Evolutionary conservation across 106 monocot genomes (phyloP).

Genomic region (Apostasia ramifera): DNA sequence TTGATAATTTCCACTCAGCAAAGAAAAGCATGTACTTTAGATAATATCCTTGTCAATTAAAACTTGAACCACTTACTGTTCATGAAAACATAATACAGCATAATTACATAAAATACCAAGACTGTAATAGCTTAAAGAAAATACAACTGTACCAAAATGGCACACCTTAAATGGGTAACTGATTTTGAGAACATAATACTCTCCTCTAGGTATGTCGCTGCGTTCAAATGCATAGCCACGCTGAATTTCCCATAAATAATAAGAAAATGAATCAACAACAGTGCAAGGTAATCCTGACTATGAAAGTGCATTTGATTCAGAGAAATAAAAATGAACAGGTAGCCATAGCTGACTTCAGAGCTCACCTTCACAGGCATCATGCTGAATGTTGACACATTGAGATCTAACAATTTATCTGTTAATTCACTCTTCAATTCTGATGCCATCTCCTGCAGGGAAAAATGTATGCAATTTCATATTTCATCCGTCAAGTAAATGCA

Average conservation of each 20-base stretch:
- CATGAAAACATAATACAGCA: too few species aligned
- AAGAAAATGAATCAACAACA: background rate
- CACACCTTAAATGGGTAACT: constrained; percentile 90
- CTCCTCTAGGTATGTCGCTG: constrained; percentile 63
- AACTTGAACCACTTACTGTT: too few species aligned
- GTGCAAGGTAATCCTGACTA: background rate
- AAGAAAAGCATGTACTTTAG: too few species aligned
- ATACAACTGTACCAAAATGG: background rate
- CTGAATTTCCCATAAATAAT: constrained; percentile 26
- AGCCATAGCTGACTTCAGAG: background rate
- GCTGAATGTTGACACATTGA: constrained; percentile 73
- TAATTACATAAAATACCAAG: too few species aligned
- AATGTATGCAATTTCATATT: background rate
- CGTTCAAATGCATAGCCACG: constrained; percentile 88
- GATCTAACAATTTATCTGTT: constrained; percentile 48
- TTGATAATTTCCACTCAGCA: background rate
- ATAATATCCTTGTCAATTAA: too few species aligned
- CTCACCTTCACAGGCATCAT: constrained; percentile 90
- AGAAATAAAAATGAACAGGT: background rate
- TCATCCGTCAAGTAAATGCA: too few species aligned
- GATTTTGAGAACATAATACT: constrained; percentile 86
- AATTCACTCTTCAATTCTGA: constrained; percentile 75
- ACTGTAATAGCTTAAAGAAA: background rate
- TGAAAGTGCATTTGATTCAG: background rate
- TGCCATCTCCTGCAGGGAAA: constrained; percentile 60